Base-by-base conservation (phyloP, 1,284 basidiomycete species). In the Cystobasidium sp. region DNA sequence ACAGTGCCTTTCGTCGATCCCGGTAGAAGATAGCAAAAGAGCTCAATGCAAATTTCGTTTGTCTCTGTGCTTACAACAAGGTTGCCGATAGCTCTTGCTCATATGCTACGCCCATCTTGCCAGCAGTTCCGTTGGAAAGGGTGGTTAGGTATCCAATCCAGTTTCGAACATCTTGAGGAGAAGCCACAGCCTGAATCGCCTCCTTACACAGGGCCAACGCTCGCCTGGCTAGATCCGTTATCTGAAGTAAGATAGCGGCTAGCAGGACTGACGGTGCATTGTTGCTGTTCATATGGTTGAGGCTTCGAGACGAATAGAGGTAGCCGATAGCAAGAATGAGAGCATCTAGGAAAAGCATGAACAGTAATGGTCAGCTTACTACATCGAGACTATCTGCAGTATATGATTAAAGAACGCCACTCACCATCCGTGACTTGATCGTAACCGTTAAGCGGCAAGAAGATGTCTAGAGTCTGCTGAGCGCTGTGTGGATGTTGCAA, bases 181-280 rank as follows among this genome's bases (percentile, higher is more conserved):
- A 44, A 1, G 44, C 58, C 12, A 75, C 31, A 46, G 47, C 65
- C 53, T 47, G 24, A 12, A 75, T 68, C 6, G 58, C 39, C 37
- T 63, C 55, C 37, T 65, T 65, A 51, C 75, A 75, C 3, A 75
- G 18, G 4, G 47, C 51, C 10, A 69, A 43, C 6, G 75, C 75
- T n/a, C 67, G 37, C 16, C 52, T 41, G 31, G 75, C 75, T 8
- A 75, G 69, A 24, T 73, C 64, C 39, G 75, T 46, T 20, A 75
- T 56, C 58, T 72, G 63, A 20, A 75, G 58, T n/a, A 70, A 47
- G 10, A 53, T 52, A 10, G 75, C 62, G 6, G 75, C 63, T 46
- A 69, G 51, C 41, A 75, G 64, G 18, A 75, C 69, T 8, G 64
- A 63, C 16, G 61, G 58, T 24, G 75, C 69, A 37, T 72, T 75